phyloP scores from a whole-genome alignment of 345 rosid species.

The Eucalyptus coolabah region DNA sequence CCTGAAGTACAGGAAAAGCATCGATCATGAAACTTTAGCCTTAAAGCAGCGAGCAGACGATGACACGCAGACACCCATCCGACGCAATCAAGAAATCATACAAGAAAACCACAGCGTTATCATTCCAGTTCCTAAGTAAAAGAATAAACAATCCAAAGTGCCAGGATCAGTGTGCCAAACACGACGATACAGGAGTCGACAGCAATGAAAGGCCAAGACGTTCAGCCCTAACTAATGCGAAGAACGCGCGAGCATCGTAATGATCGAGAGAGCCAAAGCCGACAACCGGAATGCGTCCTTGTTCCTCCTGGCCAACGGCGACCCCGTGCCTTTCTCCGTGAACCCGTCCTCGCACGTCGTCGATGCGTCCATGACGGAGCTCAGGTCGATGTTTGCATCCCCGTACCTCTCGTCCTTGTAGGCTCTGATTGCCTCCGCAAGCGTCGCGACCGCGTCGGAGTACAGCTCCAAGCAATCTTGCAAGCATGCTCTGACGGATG shows the following conservation, averaged over 20 bases:
- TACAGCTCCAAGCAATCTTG: constrained; percentile 44
- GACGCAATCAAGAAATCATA: background rate
- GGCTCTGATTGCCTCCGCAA: constrained; percentile 16
- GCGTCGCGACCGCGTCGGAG: constrained; percentile 21
- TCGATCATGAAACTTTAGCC: background rate
- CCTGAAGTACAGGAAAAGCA: background rate
- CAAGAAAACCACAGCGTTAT: background rate
- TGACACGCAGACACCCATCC: background rate
- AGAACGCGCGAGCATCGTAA: background rate
- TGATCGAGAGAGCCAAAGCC: constrained; percentile 40
- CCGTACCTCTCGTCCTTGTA: constrained; percentile 5
- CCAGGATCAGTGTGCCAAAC: background rate
- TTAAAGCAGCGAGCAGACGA: background rate
- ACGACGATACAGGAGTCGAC: background rate
- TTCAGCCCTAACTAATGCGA: background rate
- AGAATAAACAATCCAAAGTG: background rate
- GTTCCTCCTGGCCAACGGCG: constrained; percentile 30
- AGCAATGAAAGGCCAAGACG: background rate
- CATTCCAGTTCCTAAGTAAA: background rate
- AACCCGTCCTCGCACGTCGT: constrained; percentile 59
- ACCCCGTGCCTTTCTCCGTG: constrained; percentile 15
- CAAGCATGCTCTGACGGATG: constrained; percentile 9
- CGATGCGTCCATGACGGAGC: constrained; percentile 38
- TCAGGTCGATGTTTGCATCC: constrained; percentile 30
- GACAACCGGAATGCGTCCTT: constrained; percentile 24